Conservation (phyloP, 352 stramenopile genomes). For the Globisporangium abappressorium region DNA sequence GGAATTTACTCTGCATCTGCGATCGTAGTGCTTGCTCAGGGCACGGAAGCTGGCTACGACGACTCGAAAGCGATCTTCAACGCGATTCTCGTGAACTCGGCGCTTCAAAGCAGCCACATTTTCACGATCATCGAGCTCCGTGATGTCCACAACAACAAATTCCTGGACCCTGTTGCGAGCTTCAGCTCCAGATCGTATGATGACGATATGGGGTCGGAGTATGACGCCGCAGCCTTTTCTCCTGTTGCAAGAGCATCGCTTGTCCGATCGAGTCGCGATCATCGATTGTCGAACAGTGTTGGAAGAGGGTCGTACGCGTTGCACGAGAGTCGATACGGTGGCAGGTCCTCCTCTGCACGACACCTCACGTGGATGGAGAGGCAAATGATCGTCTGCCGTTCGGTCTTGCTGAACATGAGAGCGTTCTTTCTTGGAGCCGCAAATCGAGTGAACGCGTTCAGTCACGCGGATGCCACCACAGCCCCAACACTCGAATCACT, state of each 20-base stretch:
- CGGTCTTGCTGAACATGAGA: conserved; percentile 14
- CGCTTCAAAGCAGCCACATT: conserved; percentile 56
- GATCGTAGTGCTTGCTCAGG: conserved; percentile 79
- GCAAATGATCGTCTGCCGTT: conserved; percentile 19
- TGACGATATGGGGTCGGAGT: conserved; percentile 7
- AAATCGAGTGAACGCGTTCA: conserved; percentile 41
- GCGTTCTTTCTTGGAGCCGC: conserved; percentile 73
- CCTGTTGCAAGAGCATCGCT: not conserved
- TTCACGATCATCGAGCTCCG: conserved; percentile 87
- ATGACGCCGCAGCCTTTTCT: conserved; percentile 1
- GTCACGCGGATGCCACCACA: not conserved
- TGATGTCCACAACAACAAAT: conserved; percentile 83
- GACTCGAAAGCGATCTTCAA: conserved; percentile 88
- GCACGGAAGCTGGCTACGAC: conserved; percentile 64
- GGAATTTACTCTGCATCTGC: conserved; percentile 80
- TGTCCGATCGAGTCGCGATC: not conserved
- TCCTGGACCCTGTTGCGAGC: conserved; percentile 69
- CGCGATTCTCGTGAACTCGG: conserved; percentile 76
- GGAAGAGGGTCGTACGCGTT: not conserved
- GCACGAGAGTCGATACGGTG: conserved; percentile 14
- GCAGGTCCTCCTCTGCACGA: conserved; percentile 28
- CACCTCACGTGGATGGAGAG: conserved; percentile 43
- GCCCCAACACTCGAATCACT: conserved; percentile 2
- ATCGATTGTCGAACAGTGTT: not conserved
- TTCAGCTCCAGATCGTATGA: conserved; percentile 34